Percentiles rank a stretch among this genome's conserved stretches.
Conservation (phyloP, 768 basidiomycete species). For the Mycena latifolia region DNA sequence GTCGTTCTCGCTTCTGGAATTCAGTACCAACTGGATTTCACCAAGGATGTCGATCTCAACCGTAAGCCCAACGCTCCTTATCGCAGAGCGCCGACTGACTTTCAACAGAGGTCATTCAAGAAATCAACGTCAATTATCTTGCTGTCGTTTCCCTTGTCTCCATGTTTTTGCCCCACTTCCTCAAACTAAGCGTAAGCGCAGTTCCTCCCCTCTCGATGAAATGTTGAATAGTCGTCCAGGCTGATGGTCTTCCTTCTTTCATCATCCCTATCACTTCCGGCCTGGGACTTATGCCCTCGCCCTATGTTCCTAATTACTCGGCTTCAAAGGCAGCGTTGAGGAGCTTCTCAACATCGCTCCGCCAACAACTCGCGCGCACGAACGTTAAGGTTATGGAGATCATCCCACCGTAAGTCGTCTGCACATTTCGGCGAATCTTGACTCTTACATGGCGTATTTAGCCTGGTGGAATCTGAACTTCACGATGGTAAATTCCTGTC, state of each 20-base stretch:
- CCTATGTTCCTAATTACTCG: slow-evolving; percentile 61
- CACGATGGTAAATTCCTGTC: slow-evolving; percentile 60
- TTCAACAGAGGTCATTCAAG: slow-evolving; percentile 54
- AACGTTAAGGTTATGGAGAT: slow-evolving; percentile 69
- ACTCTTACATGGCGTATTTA: slow-evolving; percentile 35
- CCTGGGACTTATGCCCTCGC: slow-evolving; percentile 59
- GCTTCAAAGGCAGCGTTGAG: slow-evolving; percentile 71
- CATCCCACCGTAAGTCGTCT: slow-evolving; percentile 68
- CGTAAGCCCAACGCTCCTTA: no score
- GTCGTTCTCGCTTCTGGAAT: slow-evolving; percentile 67
- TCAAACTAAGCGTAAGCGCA: slow-evolving; percentile 58
- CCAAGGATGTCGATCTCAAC: slow-evolving; percentile 54
- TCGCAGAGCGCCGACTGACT: no score
- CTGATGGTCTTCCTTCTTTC: slow-evolving; percentile 59
- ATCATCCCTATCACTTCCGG: slow-evolving; percentile 66
- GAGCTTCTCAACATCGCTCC: slow-evolving; percentile 63
- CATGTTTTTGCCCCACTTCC: slow-evolving; percentile 66
- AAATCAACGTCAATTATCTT: slow-evolving; percentile 68
- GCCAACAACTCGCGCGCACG: slow-evolving; percentile 59
- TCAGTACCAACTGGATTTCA: slow-evolving; percentile 63
- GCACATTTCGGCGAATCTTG: no score
- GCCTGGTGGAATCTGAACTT: slow-evolving; percentile 71
- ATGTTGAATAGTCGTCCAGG: slow-evolving; percentile 42
- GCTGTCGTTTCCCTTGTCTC: slow-evolving; percentile 61
- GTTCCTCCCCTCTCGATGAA: not conserved